A percentile compares a stretch with the other conserved stretches of the same genome.
Conservation (phyloP, 139 green algal species). For the Eudorina sp. region DNA sequence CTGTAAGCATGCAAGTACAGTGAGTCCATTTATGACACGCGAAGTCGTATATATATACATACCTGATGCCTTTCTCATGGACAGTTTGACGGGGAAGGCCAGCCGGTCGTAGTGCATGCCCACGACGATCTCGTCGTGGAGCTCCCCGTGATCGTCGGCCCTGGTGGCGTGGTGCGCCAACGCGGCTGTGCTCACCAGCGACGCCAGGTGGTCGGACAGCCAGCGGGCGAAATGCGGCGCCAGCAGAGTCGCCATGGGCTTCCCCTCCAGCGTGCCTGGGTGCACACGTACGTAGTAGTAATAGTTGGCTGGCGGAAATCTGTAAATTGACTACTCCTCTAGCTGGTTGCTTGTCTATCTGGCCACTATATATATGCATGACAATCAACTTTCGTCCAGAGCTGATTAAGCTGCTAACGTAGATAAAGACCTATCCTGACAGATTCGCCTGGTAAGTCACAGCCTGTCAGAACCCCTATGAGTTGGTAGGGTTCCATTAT, state of each 20-base stretch:
- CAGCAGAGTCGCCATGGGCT: constrained; percentile 23
- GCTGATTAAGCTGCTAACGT: too few species aligned
- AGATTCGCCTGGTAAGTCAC: too few species aligned
- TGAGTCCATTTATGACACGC: background rate
- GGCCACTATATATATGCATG: too few species aligned
- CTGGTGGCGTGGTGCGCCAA: background rate
- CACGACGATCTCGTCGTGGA: background rate
- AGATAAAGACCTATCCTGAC: too few species aligned
- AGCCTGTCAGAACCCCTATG: too few species aligned
- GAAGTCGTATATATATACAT: background rate
- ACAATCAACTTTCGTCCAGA: too few species aligned
- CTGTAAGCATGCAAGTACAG: background rate
- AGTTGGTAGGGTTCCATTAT: too few species aligned
- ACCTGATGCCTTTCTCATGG: constrained; percentile 25
- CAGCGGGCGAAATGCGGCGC: constrained; percentile 19
- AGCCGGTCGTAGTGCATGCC: constrained; percentile 37
- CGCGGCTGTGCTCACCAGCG: background rate
- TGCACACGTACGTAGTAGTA: too few species aligned
- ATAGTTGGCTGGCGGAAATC: too few species aligned
- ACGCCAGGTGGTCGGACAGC: background rate
- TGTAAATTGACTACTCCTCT: too few species aligned
- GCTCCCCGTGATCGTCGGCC: background rate
- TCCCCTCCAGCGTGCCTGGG: constrained; percentile 22
- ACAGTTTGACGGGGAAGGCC: constrained; percentile 23
- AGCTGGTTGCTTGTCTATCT: too few species aligned